Evolutionary conservation across 768 basidiomycete species (phyloP).

Genomic region (Chalciporus sphaerocephalus): DNA sequence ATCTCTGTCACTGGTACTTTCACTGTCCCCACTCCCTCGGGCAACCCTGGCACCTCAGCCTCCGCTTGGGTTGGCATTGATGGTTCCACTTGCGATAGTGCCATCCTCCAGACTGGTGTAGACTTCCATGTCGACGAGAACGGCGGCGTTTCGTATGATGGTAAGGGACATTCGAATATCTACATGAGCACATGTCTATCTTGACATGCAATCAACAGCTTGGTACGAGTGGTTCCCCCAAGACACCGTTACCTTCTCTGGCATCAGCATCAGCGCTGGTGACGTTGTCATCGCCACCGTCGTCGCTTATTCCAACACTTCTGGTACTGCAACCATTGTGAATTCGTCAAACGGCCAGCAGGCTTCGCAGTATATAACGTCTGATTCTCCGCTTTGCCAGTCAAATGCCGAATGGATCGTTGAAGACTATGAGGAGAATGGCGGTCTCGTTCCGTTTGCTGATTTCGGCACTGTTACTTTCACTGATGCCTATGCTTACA

Average conservation of each 20-base stretch:
- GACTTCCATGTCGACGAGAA: slow-evolving; percentile 1
- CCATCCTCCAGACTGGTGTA: slow-evolving; percentile 20
- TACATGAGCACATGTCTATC: not conserved
- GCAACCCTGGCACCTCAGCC: no score
- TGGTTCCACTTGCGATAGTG: slow-evolving; percentile 7
- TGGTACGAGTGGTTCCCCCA: no score
- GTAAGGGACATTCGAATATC: not conserved
- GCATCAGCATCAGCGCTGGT: slow-evolving; percentile 12
- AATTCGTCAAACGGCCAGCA: slow-evolving; percentile 15
- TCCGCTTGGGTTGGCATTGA: slow-evolving; percentile 27
- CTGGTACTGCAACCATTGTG: slow-evolving; percentile 14
- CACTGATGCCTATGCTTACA: slow-evolving; percentile 5
- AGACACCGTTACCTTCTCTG: slow-evolving; percentile 12
- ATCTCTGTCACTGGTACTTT: slow-evolving; percentile 12
- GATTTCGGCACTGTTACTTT: slow-evolving; percentile 21
- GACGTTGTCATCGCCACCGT: slow-evolving; percentile 15
- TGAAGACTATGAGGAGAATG: slow-evolving; percentile 12
- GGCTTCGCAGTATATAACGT: slow-evolving; percentile 2
- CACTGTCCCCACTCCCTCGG: slow-evolving; percentile 14
- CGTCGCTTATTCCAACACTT: slow-evolving; percentile 15
- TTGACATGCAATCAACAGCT: not conserved
- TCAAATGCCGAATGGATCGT: slow-evolving; percentile 23
- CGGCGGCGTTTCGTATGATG: slow-evolving; percentile 8
- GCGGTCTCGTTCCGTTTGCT: slow-evolving; percentile 4
- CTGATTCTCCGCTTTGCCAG: slow-evolving; percentile 14